Evolutionary conservation across 345 rosid species (phyloP).

Genomic region (Barbarea vulgaris): DNA sequence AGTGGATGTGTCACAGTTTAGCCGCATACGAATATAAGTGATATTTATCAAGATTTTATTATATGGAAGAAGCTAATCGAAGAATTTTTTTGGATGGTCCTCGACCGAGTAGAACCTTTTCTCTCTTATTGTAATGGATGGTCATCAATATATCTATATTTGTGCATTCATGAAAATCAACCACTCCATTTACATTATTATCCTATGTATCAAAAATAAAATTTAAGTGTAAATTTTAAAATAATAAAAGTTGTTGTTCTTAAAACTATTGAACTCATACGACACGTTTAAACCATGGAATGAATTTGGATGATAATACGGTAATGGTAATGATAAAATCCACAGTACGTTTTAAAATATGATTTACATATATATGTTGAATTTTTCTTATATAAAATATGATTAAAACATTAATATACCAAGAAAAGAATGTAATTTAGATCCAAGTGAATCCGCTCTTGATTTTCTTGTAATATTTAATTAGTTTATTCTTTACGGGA

Average conservation of each 20-base stretch:
- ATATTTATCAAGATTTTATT: not conserved
- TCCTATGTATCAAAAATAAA: not conserved
- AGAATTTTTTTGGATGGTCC: constrained; percentile 36
- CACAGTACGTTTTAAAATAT: not conserved
- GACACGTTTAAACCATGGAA: not conserved
- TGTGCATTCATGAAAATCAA: not conserved
- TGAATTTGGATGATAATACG: not conserved
- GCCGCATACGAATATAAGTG: constrained; percentile 32
- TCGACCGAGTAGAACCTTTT: constrained; percentile 26
- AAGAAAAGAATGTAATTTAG: not conserved
- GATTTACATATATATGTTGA: not conserved
- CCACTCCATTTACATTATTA: not conserved
- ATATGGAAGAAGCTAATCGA: not conserved
- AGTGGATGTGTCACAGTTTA: constrained; percentile 26
- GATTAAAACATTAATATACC: not conserved
- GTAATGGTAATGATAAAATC: not conserved
- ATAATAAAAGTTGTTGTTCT: too few relatives aligned
- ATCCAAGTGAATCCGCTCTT: not conserved
- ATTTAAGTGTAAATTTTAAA: not conserved
- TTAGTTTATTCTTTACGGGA: not conserved
- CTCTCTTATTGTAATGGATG: constrained; percentile 12
- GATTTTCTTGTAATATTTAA: not conserved
- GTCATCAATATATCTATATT: constrained; percentile 1
- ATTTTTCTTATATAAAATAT: not conserved
- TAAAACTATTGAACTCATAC: not conserved